These are phyloP conservation scores for Vaccinium vitisidaea DNA, from an alignment of 148 eudicot species.

Conservation along the genomic window DNA sequence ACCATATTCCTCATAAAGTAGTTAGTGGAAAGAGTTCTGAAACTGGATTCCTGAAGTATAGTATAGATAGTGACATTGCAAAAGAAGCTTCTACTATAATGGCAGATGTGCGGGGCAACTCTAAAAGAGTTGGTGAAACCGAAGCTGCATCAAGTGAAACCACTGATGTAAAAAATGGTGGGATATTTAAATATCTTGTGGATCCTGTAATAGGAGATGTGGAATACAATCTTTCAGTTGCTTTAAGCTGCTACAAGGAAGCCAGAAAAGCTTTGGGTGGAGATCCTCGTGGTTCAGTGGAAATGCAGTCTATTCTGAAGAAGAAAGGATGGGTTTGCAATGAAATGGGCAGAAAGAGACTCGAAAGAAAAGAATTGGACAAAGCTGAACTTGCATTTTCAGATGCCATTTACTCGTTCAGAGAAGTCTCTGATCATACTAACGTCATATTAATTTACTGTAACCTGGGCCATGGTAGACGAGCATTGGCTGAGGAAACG, in stretches of 20 bases:
- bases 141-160: conserved; percentile 36
- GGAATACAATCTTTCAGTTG: conserved; percentile 58
- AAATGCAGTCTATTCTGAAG: conserved; percentile 60
- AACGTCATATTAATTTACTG: conserved; percentile 82
- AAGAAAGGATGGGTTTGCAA: conserved; percentile 99
- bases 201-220: conserved; percentile 47
- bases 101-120: conserved; percentile 15
- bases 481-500: conserved; percentile 83
- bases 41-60: conserved; percentile 19
- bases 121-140: conserved; percentile 21
- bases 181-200: conserved; percentile 77
- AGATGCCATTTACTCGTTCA: conserved; percentile 77
- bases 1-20: conserved; percentile 15
- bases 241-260: conserved; percentile 72
- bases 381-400: conserved; percentile 82
- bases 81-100: conserved; percentile 13
- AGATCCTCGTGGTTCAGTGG: conserved; percentile 41
- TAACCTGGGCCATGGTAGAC: conserved; percentile 91
- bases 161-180: conserved; percentile 54
- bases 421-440: conserved; percentile 73
- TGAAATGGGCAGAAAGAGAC: conserved; percentile 78
- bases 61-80: not conserved
- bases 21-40: conserved; percentile 20
- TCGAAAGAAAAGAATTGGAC: conserved; percentile 64
- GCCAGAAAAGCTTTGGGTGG: conserved; percentile 62